Percentiles rank a stretch among this genome's conserved stretches.
Evolutionary conservation across 768 basidiomycete genomes (phyloP).

Genomic region (Leucocoprinus birnbaumii): DNA sequence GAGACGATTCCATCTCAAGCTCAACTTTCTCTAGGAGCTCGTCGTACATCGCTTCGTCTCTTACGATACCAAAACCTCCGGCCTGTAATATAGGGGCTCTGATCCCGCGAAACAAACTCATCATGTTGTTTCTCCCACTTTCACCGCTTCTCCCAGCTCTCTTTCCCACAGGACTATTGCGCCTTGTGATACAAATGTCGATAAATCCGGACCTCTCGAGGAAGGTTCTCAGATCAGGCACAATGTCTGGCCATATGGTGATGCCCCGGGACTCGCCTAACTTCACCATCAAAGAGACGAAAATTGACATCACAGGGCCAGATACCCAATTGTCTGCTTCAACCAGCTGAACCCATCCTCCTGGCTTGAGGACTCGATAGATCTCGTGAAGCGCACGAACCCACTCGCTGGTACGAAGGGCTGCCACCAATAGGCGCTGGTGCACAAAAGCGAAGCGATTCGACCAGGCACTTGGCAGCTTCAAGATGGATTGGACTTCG

Average conservation of each 20-base stretch:
- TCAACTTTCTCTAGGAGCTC: neutral
- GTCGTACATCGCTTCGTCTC: neutral
- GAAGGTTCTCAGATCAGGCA: neutral
- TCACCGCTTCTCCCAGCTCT: neutral
- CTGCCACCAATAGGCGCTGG: neutral
- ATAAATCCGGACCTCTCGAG: neutral
- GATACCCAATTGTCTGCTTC: neutral
- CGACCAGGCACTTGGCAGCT: neutral
- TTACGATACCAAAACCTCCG: neutral
- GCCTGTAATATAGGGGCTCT: neutral
- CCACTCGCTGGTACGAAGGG: neutral
- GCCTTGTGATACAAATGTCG: neutral
- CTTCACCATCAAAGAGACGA: neutral
- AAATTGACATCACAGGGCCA: neutral
- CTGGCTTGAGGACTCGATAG: neutral
- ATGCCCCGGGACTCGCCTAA: neutral
- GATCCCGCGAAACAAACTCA: neutral
- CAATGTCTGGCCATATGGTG: neutral
- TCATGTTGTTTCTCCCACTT: too few relatives aligned
- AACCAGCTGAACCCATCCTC: neutral
- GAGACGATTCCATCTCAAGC: neutral
- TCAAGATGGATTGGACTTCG: neutral
- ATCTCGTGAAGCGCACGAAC: neutral
- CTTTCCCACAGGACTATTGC: neutral
- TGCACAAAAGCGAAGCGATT: neutral